Base-by-base conservation (phyloP, 352 stramenopile species). In the Phytophthora cactorum region DNA sequence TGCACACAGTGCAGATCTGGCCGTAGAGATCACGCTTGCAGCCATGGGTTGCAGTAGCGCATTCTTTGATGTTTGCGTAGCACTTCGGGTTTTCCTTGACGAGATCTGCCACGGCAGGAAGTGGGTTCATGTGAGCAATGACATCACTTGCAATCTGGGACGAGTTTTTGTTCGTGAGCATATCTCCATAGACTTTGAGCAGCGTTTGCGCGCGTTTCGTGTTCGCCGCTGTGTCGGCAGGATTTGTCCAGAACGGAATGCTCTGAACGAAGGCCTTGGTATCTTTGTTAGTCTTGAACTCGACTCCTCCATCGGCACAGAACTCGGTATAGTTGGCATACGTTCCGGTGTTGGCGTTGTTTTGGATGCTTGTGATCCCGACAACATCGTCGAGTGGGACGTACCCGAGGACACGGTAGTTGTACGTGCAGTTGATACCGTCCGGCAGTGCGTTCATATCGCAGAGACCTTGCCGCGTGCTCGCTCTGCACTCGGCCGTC, bases 331-430 rank as follows among this genome's bases (percentile, higher is more conserved):
- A 61, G 22, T 85, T 77, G 8, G n/a, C 17, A 44, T 54, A 54
- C 64, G 46, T 67, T 9, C 58, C 17, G 11, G 68, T 67, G 49
- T 63, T 75, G 3, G n/a, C 74, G 50, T 71, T 65, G 53, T 66
- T 76, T 2, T n/a, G 73, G 46, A 89, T 63, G 49, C 51, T 45
- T 9, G 84, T 92, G 73, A 93, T 93, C 43, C 84, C 84, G 4
- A 93, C 84, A 34, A 93, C 60, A 47, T 91, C 84, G 47, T 93
- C 86, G 51, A 95, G 78, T 5, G 72, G 59, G 2, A 95, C 66
- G 54, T 82, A 91, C 14, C 84, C 84, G 31, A 93, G 73, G 28
- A 79, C 74, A 12, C 77, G 72, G 66, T 87, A 91, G 44, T 75
- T 79, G 70, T 80, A 93, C 5, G 81, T 81, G 68, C 85, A 93